phyloP scores from a whole-genome alignment of 495 filamentous ascomycete genomes.

The Emericellopsis terricola region DNA sequence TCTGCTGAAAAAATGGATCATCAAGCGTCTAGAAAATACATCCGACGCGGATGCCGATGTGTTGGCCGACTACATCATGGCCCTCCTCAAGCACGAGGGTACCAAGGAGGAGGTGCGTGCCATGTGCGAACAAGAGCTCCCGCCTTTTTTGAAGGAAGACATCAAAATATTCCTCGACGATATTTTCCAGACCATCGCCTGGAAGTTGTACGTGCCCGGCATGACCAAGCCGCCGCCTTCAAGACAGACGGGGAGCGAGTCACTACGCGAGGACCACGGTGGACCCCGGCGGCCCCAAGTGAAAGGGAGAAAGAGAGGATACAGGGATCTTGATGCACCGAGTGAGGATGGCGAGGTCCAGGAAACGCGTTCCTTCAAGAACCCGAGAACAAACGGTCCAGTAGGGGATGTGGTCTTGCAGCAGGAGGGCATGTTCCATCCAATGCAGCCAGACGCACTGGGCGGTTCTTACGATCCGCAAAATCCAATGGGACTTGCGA shows the following conservation, averaged over 20 bases:
- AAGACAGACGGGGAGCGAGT: too few relatives aligned
- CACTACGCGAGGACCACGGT: neutral
- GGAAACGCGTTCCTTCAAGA: neutral
- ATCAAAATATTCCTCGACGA: constrained; percentile 67
- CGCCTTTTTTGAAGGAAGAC: constrained; percentile 79
- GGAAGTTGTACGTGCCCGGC: constrained; percentile 41
- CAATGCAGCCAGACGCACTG: too few relatives aligned
- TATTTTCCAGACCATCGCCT: constrained; percentile 54
- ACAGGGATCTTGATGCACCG: constrained; percentile 9
- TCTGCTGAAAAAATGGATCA: constrained; percentile 73
- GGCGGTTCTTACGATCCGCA: too few relatives aligned
- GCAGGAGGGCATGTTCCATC: constrained; percentile 7
- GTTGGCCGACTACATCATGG: constrained; percentile 86
- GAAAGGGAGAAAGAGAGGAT: constrained; percentile 7
- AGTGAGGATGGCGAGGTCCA: neutral
- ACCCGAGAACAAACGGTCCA: neutral
- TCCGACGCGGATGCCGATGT: constrained; percentile 93
- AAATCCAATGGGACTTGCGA: too few relatives aligned
- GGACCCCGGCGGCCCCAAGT: neutral
- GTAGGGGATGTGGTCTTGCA: too few relatives aligned
- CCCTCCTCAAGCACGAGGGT: constrained; percentile 70
- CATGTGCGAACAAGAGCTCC: constrained; percentile 59
- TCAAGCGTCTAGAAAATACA: constrained; percentile 77
- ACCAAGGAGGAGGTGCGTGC: constrained; percentile 52
- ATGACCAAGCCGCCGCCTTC: constrained; percentile 24